phyloP scores from a whole-genome alignment of 2,329 filamentous ascomycete species.

The Phyllachora maydis region DNA sequence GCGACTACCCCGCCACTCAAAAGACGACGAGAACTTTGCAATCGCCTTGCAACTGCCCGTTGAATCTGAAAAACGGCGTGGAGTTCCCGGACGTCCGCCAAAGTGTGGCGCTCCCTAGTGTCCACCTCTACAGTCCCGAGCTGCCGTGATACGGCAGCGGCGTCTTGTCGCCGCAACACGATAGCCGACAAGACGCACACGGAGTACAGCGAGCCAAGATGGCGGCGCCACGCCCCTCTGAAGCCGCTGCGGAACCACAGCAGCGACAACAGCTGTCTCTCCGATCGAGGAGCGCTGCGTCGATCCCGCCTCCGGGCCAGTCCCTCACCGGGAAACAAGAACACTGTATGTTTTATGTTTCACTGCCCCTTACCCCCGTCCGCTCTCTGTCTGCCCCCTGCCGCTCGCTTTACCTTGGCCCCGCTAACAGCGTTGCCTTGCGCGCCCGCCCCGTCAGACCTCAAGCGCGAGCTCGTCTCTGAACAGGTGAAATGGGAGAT shows the following conservation, averaged over 20 bases:
- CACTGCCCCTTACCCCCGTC: background rate
- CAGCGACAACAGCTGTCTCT: constrained; percentile 6
- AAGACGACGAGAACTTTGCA: no score
- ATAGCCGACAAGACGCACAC: background rate
- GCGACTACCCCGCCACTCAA: no score
- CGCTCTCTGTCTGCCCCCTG: no score
- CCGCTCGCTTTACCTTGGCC: no score
- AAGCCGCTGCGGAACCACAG: no score
- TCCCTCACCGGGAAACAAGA: constrained; percentile 86
- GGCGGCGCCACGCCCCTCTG: constrained; percentile 1
- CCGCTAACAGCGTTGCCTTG: constrained; percentile 8
- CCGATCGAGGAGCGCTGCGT: constrained; percentile 9
- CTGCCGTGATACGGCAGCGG: no score
- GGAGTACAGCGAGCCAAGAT: constrained; percentile 1
- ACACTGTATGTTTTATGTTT: constrained; percentile 50
- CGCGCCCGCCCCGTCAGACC: constrained; percentile 31
- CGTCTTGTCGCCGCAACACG: background rate
- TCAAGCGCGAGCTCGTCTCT: constrained; percentile 86
- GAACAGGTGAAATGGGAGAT: constrained; percentile 85
- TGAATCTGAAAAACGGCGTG: no score
- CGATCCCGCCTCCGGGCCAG: constrained; percentile 19
- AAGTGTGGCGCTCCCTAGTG: no score
- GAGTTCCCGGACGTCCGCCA: no score
- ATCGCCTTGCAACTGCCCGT: no score
- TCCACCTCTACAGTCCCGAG: no score